A percentile compares a stretch with the other conserved stretches of the same genome.
phyloP scores from a whole-genome alignment of 1,139 yeast species.

The Blastobotrys proliferans region DNA sequence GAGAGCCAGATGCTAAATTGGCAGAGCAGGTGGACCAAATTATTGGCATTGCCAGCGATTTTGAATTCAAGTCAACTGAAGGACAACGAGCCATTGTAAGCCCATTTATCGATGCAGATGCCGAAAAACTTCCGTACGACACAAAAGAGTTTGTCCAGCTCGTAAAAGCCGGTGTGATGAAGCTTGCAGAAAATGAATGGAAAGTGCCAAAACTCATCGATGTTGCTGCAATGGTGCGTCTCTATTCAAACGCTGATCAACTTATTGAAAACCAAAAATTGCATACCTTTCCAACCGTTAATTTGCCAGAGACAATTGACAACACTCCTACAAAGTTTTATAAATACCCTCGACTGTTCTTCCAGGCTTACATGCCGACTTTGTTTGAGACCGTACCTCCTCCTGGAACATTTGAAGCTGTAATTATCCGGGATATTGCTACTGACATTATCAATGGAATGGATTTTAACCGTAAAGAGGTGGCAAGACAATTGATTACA shows the following conservation, averaged over 20 bases:
- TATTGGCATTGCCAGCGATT: slow-evolving; percentile 21
- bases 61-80: slow-evolving; percentile 18
- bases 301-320: slow-evolving; percentile 27
- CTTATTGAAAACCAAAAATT: slow-evolving; percentile 23
- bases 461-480: slow-evolving; percentile 86
- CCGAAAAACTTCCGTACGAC: slow-evolving; percentile 44
- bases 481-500: slow-evolving; percentile 75
- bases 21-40: slow-evolving; percentile 13
- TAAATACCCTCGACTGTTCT: slow-evolving; percentile 52
- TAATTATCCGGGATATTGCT: slow-evolving; percentile 70
- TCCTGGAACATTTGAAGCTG: slow-evolving; percentile 52
- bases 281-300: slow-evolving; percentile 40
- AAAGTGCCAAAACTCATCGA: slow-evolving; percentile 19
- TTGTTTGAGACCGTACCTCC: slow-evolving; percentile 72
- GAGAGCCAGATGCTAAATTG: slow-evolving; percentile 10
- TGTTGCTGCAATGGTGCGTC: slow-evolving; percentile 17
- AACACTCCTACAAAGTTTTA: slow-evolving; percentile 16
- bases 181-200: slow-evolving; percentile 23
- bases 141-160: slow-evolving; percentile 50
- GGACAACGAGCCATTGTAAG: slow-evolving; percentile 28
- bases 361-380: slow-evolving; percentile 60
- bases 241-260: background rate
- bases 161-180: slow-evolving; percentile 46
- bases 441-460: slow-evolving; percentile 71
- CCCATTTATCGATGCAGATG: slow-evolving; percentile 39